Conservation (phyloP, 768 basidiomycete species). For the Agaricus sinodeliciosus region DNA sequence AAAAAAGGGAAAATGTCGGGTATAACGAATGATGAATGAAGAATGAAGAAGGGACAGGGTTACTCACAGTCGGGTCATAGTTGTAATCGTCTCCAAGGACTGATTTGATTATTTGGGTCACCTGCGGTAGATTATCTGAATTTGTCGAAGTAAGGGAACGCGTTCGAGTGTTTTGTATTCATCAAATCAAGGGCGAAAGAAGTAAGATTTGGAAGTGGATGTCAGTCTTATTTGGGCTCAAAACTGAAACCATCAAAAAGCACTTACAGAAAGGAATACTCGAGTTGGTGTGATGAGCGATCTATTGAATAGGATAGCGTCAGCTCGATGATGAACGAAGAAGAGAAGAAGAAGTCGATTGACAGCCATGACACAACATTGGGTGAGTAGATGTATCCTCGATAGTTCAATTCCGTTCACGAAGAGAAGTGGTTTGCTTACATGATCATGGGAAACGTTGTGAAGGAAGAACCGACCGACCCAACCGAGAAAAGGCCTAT, state of each 20-base stretch:
- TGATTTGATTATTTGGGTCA: conserved; percentile 46
- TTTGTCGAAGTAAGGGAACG: not conserved
- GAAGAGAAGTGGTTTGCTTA: conserved; percentile 13
- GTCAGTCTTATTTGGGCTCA: not conserved
- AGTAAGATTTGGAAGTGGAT: not conserved
- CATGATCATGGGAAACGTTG: conserved; percentile 44
- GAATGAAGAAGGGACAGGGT: not conserved
- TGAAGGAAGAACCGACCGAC: conserved; percentile 57
- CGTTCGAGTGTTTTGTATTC: not conserved
- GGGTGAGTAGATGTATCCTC: not conserved
- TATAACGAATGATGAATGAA: not conserved
- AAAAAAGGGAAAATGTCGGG: not conserved
- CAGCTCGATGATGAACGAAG: not conserved
- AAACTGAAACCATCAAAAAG: not conserved
- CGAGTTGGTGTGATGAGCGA: conserved; percentile 60
- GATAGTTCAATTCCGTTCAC: not conserved
- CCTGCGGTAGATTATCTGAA: conserved; percentile 50
- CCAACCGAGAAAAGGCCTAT: conserved; percentile 55
- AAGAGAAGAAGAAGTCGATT: not conserved
- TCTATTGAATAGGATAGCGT: conserved; percentile 21
- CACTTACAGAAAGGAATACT: conserved; percentile 44
- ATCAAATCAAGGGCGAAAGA: conserved; percentile 1
- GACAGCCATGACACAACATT: not conserved
- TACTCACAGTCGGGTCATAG: conserved; percentile 51
- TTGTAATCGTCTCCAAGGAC: conserved; percentile 54